Evolutionary conservation across 108 stramenopile genomes (phyloP).

Genomic region (Nitzschia sp.): DNA sequence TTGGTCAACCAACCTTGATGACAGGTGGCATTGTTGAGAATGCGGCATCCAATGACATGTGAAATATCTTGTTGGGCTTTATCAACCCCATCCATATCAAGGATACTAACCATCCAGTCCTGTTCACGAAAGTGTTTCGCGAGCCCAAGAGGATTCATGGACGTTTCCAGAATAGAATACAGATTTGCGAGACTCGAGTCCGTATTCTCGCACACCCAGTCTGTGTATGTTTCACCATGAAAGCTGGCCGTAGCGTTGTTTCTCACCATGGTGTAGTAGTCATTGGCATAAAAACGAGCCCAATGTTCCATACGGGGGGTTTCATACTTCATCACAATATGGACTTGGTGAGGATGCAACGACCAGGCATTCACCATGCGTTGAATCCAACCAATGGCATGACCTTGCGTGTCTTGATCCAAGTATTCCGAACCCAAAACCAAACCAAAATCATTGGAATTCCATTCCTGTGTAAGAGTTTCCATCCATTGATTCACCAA

Average conservation of each 20-base stretch:
- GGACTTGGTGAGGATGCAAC: slow-evolving; percentile 7
- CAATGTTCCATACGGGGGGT: neutral
- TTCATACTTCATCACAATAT: slow-evolving; percentile 1
- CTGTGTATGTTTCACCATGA: neutral
- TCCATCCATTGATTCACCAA: neutral
- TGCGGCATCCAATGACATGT: slow-evolving; percentile 1
- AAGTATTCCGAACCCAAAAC: slow-evolving; percentile 13
- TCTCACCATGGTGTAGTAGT: neutral
- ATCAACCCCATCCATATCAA: neutral
- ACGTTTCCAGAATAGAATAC: neutral
- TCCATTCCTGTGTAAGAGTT: neutral
- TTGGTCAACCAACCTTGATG: neutral
- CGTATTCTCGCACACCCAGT: slow-evolving; percentile 1
- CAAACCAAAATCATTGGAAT: neutral
- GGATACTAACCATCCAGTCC: neutral
- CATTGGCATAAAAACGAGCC: neutral
- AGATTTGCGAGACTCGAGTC: neutral
- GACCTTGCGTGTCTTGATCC: neutral
- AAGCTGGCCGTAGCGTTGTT: neutral
- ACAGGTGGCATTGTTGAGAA: neutral
- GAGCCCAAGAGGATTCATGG: slow-evolving; percentile 2
- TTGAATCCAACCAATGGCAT: neutral
- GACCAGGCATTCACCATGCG: neutral
- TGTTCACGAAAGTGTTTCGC: neutral
- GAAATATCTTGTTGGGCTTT: slow-evolving; percentile 1